Evolutionary conservation across 495 filamentous ascomycete genomes (phyloP), one percentile per base, ranked within the genome.

Genomic region (Lentithecium fluviatile): DNA sequence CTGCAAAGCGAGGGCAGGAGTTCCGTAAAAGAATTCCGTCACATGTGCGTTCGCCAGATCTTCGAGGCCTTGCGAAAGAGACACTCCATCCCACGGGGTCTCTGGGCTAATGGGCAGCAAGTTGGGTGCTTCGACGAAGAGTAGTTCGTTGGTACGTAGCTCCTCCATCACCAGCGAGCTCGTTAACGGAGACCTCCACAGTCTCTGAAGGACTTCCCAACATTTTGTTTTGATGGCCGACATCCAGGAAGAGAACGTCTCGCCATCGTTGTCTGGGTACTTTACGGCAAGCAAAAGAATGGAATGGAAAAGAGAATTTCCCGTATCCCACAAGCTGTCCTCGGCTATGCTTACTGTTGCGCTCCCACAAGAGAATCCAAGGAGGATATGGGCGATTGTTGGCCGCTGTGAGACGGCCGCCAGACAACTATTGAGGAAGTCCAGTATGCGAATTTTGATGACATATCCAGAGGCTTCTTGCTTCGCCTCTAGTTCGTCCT

Each of bases 171-270:
- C 85, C 69, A 89, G 78, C 17, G 73, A 74, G 1, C 86, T 81
- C 5, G 95, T 92, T n/a, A 96, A 75, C 25, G 89, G 85, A 25
- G 93, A 90, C 42, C 78, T 84, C 90, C 91, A 96, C 10, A 99
- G 77, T 49, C 87, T 78, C 62, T 84, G 83, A 29, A 99, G 72
- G 10, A 97, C 80, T 53, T 90, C 86, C 65, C 91, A 80, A 45
- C 86, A 86, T 59, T 86, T 84, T 37, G 86, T 82, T 64, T 88
- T 94, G 25, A 96, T 70, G 42, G 77, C 78, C 20, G 90, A 74
- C 38, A 87, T 79, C 86, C 88, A 95, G n/a, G 83, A 80, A 10
- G 83, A 68, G 68, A 90, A 77, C 17, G 70, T 70, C 21, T 79
- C 81, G n/a, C 84, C 85, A 52, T 86, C 71, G 4, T 74, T 77